Evolutionary conservation across 805 yeast genomes (phyloP), one percentile per base, ranked within the genome.

Genomic region (Alloascoidea hylecoeti): DNA sequence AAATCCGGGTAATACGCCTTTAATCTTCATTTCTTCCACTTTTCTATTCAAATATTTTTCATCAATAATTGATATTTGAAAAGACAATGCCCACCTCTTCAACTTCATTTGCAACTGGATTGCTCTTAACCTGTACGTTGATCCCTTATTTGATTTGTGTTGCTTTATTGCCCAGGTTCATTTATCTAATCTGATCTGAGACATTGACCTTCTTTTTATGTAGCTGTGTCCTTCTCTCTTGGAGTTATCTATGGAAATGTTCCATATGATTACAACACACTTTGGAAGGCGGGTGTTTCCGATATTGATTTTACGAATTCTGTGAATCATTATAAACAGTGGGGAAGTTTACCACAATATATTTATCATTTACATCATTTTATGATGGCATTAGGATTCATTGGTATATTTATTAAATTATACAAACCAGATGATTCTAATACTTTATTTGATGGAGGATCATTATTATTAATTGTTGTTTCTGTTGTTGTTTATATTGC

Each of bases 381-480:
- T 19, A 72, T 81, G 38, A 55, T 75, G 34, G 65, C 52, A 1
- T 37, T 86, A 18, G 96, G 94, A 2, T 64, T 85, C 40, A 34
- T 72, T 36, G 95, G 95, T 4, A 63, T 76, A 41, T 64, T 78
- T 46, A 68, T 81, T 53, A 85, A 85, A 63, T 68, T 89, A 40
- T 85, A 78, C 63, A 80, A 79, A 60, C 96, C 97, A n/a, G 55
- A 71, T 35, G 89, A 80, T 38, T 94, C 89, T 36, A 69, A 82
- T 49, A 78, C 80, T 56, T 70, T 78, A 54, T 89, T 92, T 53
- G 98, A 89, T 58, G 95, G 94, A 49, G 94, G 88, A 34, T 66
- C 94, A 6, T 63, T 88, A 47, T 75, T 73, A n/a, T 68, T 83
- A 41, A 71, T 70, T 53, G 78, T 86, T 56, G 61, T 77, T 28